These are phyloP conservation scores for Blastobotrys persicus DNA, from an alignment of 1,139 yeast genomes.

Conservation along the genomic window DNA sequence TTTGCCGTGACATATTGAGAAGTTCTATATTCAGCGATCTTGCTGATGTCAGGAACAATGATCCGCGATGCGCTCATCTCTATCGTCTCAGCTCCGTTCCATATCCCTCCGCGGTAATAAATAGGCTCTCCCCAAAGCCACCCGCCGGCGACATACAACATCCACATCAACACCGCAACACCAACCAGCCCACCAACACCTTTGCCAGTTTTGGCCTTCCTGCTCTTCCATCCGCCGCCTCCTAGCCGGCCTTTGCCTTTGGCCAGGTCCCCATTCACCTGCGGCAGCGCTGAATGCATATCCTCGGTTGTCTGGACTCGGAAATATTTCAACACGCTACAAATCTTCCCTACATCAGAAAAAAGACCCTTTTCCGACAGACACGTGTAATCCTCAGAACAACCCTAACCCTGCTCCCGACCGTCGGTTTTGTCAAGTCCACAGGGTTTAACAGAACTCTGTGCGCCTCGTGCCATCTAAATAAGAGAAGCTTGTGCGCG, in stretches of 20 bases:
- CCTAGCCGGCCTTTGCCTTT: neutral
- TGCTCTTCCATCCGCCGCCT: neutral
- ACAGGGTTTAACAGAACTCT: no score
- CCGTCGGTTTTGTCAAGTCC: no score
- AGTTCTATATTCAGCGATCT: slow-evolving; percentile 31
- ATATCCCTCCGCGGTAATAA: slow-evolving; percentile 16
- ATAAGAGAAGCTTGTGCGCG: no score
- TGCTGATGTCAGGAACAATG: slow-evolving; percentile 30
- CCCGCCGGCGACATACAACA: slow-evolving; percentile 2
- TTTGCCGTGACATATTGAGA: slow-evolving; percentile 29
- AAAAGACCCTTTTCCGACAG: no score
- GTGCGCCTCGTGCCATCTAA: no score
- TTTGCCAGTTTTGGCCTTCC: slow-evolving; percentile 1
- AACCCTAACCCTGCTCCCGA: no score
- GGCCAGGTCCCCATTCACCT: slow-evolving; percentile 15
- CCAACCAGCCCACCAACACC: slow-evolving; percentile 5
- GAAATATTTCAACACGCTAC: no score
- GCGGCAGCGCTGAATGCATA: slow-evolving; percentile 32
- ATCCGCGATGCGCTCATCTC: slow-evolving; percentile 24
- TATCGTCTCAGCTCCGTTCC: slow-evolving; percentile 28
- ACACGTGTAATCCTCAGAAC: no score
- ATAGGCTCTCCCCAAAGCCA: slow-evolving; percentile 4
- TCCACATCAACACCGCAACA: slow-evolving; percentile 1
- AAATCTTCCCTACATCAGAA: no score
- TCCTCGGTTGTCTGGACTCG: no score